Evolutionary conservation across 176 grass and related monocot genomes (phyloP), one percentile per base, ranked within the genome.

Genomic region (Oryza longistaminata): DNA sequence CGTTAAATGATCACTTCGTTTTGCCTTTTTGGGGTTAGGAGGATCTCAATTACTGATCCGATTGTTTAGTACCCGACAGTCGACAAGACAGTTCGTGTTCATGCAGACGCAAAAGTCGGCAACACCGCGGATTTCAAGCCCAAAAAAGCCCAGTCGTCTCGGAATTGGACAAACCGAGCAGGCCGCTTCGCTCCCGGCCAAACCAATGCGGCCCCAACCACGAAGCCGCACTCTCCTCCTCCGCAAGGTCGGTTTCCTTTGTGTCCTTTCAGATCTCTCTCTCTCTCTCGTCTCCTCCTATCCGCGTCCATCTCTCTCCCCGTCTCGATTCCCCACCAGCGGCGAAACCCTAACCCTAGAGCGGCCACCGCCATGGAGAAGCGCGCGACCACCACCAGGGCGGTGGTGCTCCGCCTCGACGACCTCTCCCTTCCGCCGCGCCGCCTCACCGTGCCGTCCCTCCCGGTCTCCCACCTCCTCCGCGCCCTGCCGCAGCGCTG

Each of bases 401-500:
- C 81, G 9, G 72, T 88, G 1, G 21, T 91, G 15, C 86, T 88
- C 64, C 76, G 85, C 50, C 86, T 91, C n/a, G 85, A 91, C 31
- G 86, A 88, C 76, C 76, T 88, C 5, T 19, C 86, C 3, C 81
- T 91, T 7, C 85, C 86, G 1, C 48, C 90, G 11, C 90, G 82
- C 11, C 66, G 82, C 90, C 89, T 93, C 74, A 88, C 83, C n/a
- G 85, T 84, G 16, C 21, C 74, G 19, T 77, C 80, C 43, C 74
- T 89, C 52, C 85, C 81, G 10, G 74, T 98, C 31, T 82, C 81
- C 46, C 68, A 88, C 77, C 91, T 95, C 86, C 71, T 93, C 83
- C 11, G 62, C 73, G 46, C 77, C 40, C 85, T 85, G 81, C 81
- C 81, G 7, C 80, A 90, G 11, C 48, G 6, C 1, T 58, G 16